Conservation (phyloP, 441 rosid genomes). For the Gossypium gossypioides region DNA sequence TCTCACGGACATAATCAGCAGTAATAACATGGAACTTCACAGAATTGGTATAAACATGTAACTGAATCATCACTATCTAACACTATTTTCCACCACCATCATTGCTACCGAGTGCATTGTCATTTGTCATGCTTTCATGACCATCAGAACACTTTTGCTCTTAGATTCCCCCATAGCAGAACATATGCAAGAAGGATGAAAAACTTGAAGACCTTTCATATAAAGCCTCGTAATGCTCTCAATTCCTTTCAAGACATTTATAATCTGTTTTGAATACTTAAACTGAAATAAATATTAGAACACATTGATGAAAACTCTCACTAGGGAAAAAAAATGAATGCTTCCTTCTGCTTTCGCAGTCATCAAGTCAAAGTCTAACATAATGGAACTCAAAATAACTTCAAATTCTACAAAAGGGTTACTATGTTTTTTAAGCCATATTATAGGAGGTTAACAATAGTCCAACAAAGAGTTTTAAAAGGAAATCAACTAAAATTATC, state of each 20-base stretch:
- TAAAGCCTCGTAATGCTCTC: background rate
- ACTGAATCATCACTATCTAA: background rate
- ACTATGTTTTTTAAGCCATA: background rate
- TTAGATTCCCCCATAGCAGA: background rate
- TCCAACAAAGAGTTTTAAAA: background rate
- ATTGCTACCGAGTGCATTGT: background rate
- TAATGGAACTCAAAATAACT: background rate
- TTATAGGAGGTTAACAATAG: background rate
- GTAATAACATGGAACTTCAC: background rate
- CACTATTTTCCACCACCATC: background rate
- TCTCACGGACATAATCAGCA: background rate
- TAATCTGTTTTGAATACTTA: background rate
- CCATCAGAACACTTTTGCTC: background rate
- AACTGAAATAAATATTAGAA: background rate
- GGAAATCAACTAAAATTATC: background rate
- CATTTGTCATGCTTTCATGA: background rate
- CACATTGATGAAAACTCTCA: background rate
- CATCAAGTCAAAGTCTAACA: background rate
- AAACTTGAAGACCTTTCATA: background rate
- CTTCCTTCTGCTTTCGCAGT: background rate
- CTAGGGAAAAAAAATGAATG: background rate
- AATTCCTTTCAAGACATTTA: background rate
- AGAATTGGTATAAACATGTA: background rate
- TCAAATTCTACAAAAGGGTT: background rate
- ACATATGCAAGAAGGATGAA: background rate